Percentiles rank a stretch among this genome's conserved stretches.
phyloP scores from a whole-genome alignment of 495 filamentous ascomycete genomes.

The Evernia prunastri region DNA sequence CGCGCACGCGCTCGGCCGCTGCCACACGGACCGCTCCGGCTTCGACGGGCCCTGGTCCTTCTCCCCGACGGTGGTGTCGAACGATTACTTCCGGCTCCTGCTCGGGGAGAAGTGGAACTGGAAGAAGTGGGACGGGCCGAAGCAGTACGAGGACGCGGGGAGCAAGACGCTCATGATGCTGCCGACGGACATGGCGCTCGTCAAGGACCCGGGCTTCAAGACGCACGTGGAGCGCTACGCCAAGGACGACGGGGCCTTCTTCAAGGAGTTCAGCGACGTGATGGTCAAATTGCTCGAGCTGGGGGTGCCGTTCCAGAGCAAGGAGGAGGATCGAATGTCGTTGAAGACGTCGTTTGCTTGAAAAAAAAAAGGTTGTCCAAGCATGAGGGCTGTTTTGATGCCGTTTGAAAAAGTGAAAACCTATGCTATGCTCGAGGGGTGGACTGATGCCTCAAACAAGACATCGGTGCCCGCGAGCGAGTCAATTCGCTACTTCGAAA shows the following conservation, averaged over 20 bases:
- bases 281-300: slow-evolving; percentile 83
- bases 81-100: slow-evolving; percentile 88
- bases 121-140: slow-evolving; percentile 90
- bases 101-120: slow-evolving; percentile 86
- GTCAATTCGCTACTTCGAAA: neutral
- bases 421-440: no score
- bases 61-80: slow-evolving; percentile 87
- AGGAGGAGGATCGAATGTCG: slow-evolving; percentile 57
- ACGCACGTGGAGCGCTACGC: slow-evolving; percentile 83
- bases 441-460: no score
- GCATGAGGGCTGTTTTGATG: no score
- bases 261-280: slow-evolving; percentile 82
- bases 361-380: no score
- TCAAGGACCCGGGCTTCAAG: slow-evolving; percentile 85
- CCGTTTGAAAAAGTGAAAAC: no score
- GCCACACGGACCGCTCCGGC: slow-evolving; percentile 82
- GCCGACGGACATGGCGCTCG: slow-evolving; percentile 79
- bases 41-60: slow-evolving; percentile 95
- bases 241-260: slow-evolving; percentile 85
- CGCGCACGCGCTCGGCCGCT: slow-evolving; percentile 88
- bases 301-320: slow-evolving; percentile 78
- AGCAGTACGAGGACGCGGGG: slow-evolving; percentile 75
- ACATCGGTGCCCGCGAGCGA: neutral
- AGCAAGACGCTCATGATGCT: slow-evolving; percentile 95
- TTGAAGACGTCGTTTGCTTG: slow-evolving; percentile 54